Conservation (phyloP, 176 grass and related monocot species). For the Hordeum marinum region DNA sequence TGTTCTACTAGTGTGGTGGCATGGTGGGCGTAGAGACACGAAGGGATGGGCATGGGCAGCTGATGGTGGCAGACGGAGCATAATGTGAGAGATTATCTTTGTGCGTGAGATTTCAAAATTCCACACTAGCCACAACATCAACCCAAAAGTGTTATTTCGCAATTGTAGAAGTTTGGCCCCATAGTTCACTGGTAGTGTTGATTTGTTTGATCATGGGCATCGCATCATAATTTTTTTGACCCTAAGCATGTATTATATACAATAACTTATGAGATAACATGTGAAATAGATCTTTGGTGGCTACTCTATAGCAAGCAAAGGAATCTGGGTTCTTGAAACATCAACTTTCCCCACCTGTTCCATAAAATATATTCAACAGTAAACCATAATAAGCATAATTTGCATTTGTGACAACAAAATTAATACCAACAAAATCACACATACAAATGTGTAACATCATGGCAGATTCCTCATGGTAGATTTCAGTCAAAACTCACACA, state of each 20-base stretch:
- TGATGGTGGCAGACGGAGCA: neutral
- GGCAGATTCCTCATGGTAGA: neutral
- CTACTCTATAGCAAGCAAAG: slow-evolving; percentile 88
- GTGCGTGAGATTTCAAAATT: slow-evolving; percentile 87
- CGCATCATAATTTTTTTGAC: slow-evolving; percentile 2
- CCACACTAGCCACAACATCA: slow-evolving; percentile 82
- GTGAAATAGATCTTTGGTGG: slow-evolving; percentile 56
- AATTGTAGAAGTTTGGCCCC: slow-evolving; percentile 75
- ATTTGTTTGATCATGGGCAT: neutral
- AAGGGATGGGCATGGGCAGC: no score
- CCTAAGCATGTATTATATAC: slow-evolving; percentile 17
- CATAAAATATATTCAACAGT: slow-evolving; percentile 7
- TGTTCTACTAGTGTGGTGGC: no score
- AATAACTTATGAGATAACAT: slow-evolving; percentile 20
- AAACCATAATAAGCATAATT: neutral
- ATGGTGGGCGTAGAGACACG: no score
- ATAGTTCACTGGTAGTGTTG: slow-evolving; percentile 12
- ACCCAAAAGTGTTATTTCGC: slow-evolving; percentile 76
- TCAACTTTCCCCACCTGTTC: slow-evolving; percentile 79
- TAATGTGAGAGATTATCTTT: slow-evolving; percentile 22
- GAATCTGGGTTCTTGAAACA: slow-evolving; percentile 69
- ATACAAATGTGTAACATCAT: no score
- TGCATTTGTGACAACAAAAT: neutral
- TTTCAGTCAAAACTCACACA: slow-evolving; percentile 10
- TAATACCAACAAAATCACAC: neutral